These are phyloP conservation scores for Aspergillus aculeatinus DNA, from an alignment of 2,329 filamentous ascomycete species.

Conservation along the genomic window DNA sequence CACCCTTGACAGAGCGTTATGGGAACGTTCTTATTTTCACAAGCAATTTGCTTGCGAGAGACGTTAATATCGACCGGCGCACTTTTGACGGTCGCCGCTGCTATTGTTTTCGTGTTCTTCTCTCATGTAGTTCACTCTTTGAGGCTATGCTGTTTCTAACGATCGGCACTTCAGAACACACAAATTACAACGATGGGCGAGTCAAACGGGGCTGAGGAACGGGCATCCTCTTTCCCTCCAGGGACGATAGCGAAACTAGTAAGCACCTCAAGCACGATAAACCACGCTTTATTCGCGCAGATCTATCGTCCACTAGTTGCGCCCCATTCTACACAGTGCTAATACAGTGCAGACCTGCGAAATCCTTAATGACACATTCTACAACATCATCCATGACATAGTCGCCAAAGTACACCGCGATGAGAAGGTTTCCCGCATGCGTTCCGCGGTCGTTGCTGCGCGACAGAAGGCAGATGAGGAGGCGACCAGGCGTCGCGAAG, in stretches of 20 bases:
- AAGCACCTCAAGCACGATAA: constrained; percentile 16
- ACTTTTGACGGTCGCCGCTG: neutral
- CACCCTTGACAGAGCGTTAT: neutral
- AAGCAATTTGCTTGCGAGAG: too few species aligned
- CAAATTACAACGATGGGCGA: constrained; percentile 31
- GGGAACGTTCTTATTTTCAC: neutral
- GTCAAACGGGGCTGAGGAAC: constrained; percentile 27
- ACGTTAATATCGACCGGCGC: neutral
- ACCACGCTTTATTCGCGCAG: neutral
- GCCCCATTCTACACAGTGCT: neutral
- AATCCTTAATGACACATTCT: constrained; percentile 58
- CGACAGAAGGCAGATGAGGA: constrained; percentile 47
- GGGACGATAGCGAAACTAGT: constrained; percentile 45
- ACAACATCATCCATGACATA: constrained; percentile 61
- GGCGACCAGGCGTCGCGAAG: constrained; percentile 31
- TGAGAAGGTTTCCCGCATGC: constrained; percentile 61
- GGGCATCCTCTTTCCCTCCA: constrained; percentile 31
- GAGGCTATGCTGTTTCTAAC: constrained; percentile 3
- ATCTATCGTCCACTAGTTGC: neutral
- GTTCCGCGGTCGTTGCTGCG: constrained; percentile 48
- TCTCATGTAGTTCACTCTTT: neutral
- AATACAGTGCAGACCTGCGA: constrained; percentile 37
- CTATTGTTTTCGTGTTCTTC: neutral
- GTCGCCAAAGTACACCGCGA: constrained; percentile 59
- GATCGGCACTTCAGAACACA: neutral